Evolutionary conservation across 2,329 filamentous ascomycete species (phyloP), one percentile per base, ranked within the genome.

Genomic region (Amauroascus verrucosus): DNA sequence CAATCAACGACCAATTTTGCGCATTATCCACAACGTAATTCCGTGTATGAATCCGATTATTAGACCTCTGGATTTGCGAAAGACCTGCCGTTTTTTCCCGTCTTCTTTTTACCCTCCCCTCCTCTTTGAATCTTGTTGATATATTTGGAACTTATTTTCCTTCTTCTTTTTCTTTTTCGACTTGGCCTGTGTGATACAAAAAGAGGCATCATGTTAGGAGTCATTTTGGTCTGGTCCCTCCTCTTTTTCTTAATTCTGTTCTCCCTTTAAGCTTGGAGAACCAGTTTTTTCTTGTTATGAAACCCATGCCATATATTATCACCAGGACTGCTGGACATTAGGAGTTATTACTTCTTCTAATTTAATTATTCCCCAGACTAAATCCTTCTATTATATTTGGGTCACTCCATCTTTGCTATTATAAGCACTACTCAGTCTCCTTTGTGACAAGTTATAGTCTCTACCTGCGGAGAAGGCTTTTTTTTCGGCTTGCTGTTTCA

Each of bases 1-100:
- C 64, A 63, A 46, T 61, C 63, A 38, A 53, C 56, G 54, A 54
- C 59, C 46, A 51, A 57, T 26, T 47, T 60, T 52, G 57, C 59
- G 35, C 60, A 62, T 48, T 65, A 69, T 59, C 57, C 59, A 3
- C 54, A 64, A 14, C 64, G 64, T 47, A 60, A 57, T 20, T 59
- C 61, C 32, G 56, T 59, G 4, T 67, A 70, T 45, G 69, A 70
- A 55, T 65, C 65, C 2, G 67, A 71, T 48, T 70, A 70, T 57
- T 71, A 60, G 48, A 53, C 16, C 40, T 32, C 37, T 22, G 46
- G 50, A 28, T 26, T 40, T 14, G n/a, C 18, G 32, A 38, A 45
- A 13, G n/a, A 13, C 8, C 38, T 45, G n/a, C n/a, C n/a, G 9
- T 13, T 45, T 35, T 26, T 26, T 35, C 45, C 9, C 16, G 37